Percentiles rank a stretch among this genome's conserved stretches.
Conservation (phyloP, 2,329 filamentous ascomycete species). For the Penicillium sp. region DNA sequence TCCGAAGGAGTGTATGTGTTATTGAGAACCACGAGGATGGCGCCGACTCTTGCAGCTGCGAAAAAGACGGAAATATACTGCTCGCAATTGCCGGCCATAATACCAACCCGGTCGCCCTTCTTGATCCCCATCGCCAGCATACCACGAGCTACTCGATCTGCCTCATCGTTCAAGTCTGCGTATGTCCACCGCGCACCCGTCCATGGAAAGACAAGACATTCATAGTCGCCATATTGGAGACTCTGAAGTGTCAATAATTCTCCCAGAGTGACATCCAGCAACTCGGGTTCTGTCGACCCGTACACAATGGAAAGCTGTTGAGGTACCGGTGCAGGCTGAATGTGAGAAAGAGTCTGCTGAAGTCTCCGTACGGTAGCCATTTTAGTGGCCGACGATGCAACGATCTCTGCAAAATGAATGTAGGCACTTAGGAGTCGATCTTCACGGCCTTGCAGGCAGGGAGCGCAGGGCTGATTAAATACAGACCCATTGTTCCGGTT, state of each 20-base stretch:
- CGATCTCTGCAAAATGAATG: not conserved
- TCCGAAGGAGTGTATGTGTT: conserved; percentile 80
- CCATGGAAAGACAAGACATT: conserved; percentile 77
- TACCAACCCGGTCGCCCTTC: conserved; percentile 71
- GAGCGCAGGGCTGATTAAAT: conserved; percentile 13
- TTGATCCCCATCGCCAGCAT: conserved; percentile 69
- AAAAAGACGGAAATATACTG: conserved; percentile 72
- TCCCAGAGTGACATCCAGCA: conserved; percentile 73
- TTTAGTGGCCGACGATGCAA: not conserved
- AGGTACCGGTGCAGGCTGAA: conserved; percentile 24
- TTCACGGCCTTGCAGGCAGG: not conserved
- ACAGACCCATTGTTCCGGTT: conserved; percentile 7
- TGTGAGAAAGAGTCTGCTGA: conserved; percentile 37
- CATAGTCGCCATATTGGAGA: conserved; percentile 65
- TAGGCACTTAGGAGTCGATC: not conserved
- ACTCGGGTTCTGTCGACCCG: conserved; percentile 69
- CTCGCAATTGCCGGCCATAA: conserved; percentile 71
- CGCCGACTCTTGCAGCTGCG: conserved; percentile 68
- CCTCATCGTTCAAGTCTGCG: conserved; percentile 66
- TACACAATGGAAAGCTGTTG: conserved; percentile 62
- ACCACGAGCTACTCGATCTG: conserved; percentile 66
- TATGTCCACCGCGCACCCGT: conserved; percentile 77
- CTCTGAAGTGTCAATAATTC: conserved; percentile 75
- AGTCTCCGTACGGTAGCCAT: conserved; percentile 38
- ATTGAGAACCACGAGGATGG: conserved; percentile 76